Evolutionary conservation across 2,329 filamentous ascomycete genomes (phyloP).

Genomic region (Coniochaeta hoffmannii): DNA sequence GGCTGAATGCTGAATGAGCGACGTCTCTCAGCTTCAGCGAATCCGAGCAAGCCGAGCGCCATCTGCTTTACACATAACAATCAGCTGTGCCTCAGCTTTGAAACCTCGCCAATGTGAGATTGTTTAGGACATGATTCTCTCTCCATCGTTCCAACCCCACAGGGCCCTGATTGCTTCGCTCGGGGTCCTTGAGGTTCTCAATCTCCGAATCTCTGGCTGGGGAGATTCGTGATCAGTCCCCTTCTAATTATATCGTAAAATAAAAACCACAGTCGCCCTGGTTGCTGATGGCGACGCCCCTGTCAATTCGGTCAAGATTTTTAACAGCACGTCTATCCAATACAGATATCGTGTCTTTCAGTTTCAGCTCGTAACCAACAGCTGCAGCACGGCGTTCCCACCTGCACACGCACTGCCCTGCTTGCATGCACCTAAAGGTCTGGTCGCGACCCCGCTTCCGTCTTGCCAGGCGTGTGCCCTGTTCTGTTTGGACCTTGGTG

Average conservation of each 20-base stretch:
- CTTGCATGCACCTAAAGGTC: background rate
- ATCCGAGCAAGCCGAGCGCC: background rate
- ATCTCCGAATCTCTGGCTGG: background rate
- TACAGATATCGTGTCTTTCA: background rate
- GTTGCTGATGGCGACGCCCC: background rate
- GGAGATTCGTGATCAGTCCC: background rate
- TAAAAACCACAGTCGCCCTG: background rate
- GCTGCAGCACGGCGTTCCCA: background rate
- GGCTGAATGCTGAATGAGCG: background rate
- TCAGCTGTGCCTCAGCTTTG: background rate
- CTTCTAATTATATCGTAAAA: background rate
- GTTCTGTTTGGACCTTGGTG: background rate
- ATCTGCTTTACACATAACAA: background rate
- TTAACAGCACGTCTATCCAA: background rate
- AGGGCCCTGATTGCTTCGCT: background rate
- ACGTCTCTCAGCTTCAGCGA: background rate
- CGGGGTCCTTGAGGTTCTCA: background rate
- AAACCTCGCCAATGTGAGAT: background rate
- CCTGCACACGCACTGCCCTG: background rate
- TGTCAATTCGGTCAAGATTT: background rate
- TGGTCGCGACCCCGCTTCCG: conserved; percentile 1
- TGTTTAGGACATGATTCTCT: background rate
- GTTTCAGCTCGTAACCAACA: background rate
- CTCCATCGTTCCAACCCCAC: background rate
- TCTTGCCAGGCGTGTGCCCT: background rate